Conservation (phyloP, 2,329 filamentous ascomycete genomes). For the Dothistroma septosporum region DNA sequence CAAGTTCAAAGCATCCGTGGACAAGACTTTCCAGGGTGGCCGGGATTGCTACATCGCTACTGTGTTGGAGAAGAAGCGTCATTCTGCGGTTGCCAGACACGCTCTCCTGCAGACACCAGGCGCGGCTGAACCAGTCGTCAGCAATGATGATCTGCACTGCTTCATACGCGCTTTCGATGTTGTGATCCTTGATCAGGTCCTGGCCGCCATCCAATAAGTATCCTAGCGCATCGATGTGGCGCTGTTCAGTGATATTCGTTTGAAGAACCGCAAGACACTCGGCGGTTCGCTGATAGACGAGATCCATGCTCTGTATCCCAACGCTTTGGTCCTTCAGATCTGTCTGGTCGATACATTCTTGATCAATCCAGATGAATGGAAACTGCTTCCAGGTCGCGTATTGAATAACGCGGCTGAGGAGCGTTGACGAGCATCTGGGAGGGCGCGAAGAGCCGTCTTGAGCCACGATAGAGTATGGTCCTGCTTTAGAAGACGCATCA, state of each 20-base stretch:
- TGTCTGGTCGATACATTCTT: constrained; percentile 17
- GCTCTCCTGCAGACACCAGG: constrained; percentile 15
- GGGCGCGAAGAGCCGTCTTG: background rate
- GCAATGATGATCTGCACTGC: constrained; percentile 8
- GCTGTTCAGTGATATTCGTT: constrained; percentile 18
- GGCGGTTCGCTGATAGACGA: constrained; percentile 14
- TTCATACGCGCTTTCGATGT: constrained; percentile 2
- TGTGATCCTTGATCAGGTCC: background rate
- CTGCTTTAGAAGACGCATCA: background rate
- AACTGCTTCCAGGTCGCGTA: constrained; percentile 8
- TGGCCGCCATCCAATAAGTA: background rate
- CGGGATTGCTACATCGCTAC: background rate
- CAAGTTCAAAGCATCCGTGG: constrained; percentile 2
- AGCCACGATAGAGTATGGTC: background rate
- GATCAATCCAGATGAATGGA: constrained; percentile 16
- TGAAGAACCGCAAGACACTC: constrained; percentile 11
- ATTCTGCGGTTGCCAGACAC: background rate
- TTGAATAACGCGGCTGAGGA: constrained; percentile 10
- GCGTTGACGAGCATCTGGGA: background rate
- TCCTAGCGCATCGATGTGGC: constrained; percentile 21
- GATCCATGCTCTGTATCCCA: constrained; percentile 18
- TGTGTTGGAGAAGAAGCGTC: background rate
- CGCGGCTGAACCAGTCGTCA: constrained; percentile 13
- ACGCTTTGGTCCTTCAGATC: constrained; percentile 9
- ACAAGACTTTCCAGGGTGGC: background rate